A percentile compares a stretch with the other conserved stretches of the same genome.
These are phyloP conservation scores for Sugiyamaella castrensis DNA, from an alignment of 1,139 yeast genomes.

Conservation along the genomic window DNA sequence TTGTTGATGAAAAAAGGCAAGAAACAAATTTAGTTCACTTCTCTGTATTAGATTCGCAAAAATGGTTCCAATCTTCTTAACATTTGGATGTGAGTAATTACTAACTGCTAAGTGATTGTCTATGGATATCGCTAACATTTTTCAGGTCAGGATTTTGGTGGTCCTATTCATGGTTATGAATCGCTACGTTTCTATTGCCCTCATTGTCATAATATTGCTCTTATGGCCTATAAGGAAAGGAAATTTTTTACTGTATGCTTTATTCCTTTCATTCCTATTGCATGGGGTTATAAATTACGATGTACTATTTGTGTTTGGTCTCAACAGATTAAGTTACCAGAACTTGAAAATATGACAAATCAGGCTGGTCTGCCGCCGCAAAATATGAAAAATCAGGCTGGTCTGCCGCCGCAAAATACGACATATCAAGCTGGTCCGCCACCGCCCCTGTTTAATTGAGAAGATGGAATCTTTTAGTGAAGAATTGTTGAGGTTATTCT, in stretches of 20 bases:
- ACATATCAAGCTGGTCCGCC: slow-evolving; percentile 15
- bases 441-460: too few relatives aligned
- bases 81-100: slow-evolving; percentile 32
- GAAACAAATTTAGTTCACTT: too few relatives aligned
- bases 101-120: neutral
- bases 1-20: too few relatives aligned
- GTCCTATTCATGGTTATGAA: slow-evolving; percentile 29
- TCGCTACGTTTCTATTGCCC: slow-evolving; percentile 35
- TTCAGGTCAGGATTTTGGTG: slow-evolving; percentile 30
- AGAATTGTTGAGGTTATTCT: too few relatives aligned
- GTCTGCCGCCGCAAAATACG: slow-evolving; percentile 31
- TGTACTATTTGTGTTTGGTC: slow-evolving; percentile 48
- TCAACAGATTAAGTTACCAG: slow-evolving; percentile 41
- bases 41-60: neutral
- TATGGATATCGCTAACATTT: neutral
- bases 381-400: slow-evolving; percentile 30
- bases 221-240: slow-evolving; percentile 43
- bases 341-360: slow-evolving; percentile 37
- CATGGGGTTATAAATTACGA: slow-evolving; percentile 45
- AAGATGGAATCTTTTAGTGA: neutral
- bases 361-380: slow-evolving; percentile 17
- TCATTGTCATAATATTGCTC: slow-evolving; percentile 43
- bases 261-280: slow-evolving; percentile 47
- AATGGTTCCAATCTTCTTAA: slow-evolving; percentile 29
- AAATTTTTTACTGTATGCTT: slow-evolving; percentile 49